Conservation (phyloP, 768 basidiomycete genomes). For the Dioszegia crocea region DNA sequence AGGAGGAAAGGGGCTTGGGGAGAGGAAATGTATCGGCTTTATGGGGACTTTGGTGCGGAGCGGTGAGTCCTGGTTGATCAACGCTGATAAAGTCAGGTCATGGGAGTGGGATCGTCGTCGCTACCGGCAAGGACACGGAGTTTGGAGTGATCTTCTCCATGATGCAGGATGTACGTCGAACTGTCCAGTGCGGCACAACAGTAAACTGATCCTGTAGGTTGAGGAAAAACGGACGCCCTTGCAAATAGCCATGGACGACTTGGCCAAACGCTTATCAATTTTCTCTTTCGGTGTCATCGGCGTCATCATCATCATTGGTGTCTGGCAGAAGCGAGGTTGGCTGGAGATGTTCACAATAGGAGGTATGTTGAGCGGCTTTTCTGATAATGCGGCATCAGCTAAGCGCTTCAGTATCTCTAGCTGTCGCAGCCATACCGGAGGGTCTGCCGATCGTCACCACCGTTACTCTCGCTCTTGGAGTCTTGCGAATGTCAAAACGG, state of each 20-base stretch:
- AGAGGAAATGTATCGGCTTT: conserved; percentile 80
- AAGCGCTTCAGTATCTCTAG: conserved; percentile 72
- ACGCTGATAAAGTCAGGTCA: conserved; percentile 56
- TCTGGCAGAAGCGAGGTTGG: conserved; percentile 80
- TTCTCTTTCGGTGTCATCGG: conserved; percentile 93
- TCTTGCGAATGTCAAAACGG: conserved; percentile 85
- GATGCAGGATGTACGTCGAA: conserved; percentile 80
- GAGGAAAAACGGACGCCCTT: conserved; percentile 90
- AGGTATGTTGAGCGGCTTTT: conserved; percentile 56
- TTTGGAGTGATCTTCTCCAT: conserved; percentile 95
- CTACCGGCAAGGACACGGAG: conserved; percentile 77
- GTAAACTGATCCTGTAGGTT: conserved; percentile 51
- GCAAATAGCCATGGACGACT: conserved; percentile 91
- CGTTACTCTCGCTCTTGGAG: conserved; percentile 90
- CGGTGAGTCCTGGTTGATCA: conserved; percentile 54
- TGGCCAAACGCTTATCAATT: conserved; percentile 84
- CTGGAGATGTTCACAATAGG: conserved; percentile 99
- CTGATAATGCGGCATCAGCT: not conserved
- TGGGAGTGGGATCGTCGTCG: conserved; percentile 82
- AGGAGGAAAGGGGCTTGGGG: conserved; percentile 61
- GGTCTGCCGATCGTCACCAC: conserved; percentile 95
- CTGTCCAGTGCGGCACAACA: too few relatives aligned
- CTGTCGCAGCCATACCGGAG: conserved; percentile 97
- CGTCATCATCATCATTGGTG: conserved; percentile 83
- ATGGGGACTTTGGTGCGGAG: conserved; percentile 94